Percentiles rank a stretch among this genome's conserved stretches.
Conservation (phyloP, 2,329 filamentous ascomycete genomes). For the Apiospora arundinis region DNA sequence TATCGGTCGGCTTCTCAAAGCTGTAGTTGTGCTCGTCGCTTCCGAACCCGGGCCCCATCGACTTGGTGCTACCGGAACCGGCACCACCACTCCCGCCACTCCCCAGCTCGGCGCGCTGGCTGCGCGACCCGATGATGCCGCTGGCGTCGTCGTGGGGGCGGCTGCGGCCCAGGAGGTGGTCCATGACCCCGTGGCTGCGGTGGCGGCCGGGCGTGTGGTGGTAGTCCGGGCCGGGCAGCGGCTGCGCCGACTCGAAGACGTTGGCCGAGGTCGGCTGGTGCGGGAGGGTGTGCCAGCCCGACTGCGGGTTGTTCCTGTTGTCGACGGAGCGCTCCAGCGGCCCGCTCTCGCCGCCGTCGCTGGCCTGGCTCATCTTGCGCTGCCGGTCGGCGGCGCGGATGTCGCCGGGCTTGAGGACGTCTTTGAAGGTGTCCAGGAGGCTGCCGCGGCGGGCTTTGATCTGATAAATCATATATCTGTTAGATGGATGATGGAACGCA, state of each 20-base stretch:
- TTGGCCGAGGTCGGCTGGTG: background rate
- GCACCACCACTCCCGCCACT: too few species aligned
- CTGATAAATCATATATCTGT: background rate
- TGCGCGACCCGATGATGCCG: slow-evolving; percentile 10
- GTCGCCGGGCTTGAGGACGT: slow-evolving; percentile 54
- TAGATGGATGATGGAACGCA: too few species aligned
- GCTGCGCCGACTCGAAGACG: background rate
- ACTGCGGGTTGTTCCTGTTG: background rate
- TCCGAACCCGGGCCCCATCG: background rate
- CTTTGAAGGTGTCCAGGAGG: slow-evolving; percentile 20
- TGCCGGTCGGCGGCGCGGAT: slow-evolving; percentile 51
- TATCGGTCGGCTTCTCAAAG: background rate
- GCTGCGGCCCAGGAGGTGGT: slow-evolving; percentile 15
- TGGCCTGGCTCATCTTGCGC: slow-evolving; percentile 40
- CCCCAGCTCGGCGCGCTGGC: background rate
- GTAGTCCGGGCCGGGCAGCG: background rate
- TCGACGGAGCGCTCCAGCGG: background rate
- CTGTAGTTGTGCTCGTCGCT: background rate
- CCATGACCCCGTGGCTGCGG: slow-evolving; percentile 9
- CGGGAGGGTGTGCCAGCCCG: background rate
- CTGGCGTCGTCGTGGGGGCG: background rate
- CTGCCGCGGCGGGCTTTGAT: background rate
- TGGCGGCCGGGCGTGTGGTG: background rate
- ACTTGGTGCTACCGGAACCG: too few species aligned
- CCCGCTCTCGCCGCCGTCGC: background rate